Evolutionary conservation across 2,329 filamentous ascomycete species (phyloP), one percentile per base, ranked within the genome.

Genomic region (Elsinoe batatas): DNA sequence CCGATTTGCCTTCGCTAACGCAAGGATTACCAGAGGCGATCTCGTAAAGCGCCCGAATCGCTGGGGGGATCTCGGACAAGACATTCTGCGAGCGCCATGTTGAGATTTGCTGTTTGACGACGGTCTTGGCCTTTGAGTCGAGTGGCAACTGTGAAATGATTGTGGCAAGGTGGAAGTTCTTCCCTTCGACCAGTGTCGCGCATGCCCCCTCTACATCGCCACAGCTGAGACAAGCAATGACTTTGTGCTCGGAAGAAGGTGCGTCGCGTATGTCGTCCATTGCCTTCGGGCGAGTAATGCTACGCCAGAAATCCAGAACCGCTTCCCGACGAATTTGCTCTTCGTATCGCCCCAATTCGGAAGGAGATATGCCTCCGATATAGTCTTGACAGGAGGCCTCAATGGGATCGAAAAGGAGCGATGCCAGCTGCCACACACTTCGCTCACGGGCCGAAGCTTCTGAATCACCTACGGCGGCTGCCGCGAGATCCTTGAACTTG

Each of bases 11-110:
- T 61, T 90, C 81, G 58, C 88, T 91, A 26, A 84, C 80, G 60
- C 88, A 85, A n/a, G 88, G 84, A 61, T 96, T 93, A 36, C 94
- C 93, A 30, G 88, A 82, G 10, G 96, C 76, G 26, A 98, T 78
- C 68, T 95, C 89, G 67, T 96, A 98, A 33, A 98, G 76, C 7
- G 91, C 85, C 55, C 93, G 85, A 43, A 95, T 81, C 1, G 88
- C 78, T 61, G 93, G 85, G 13, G 81, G 83, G 70, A 98, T 90
- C 68, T 98, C 94, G 1, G 89, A 88, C 15, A 95, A 79, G 46
- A 91, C 82, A 65, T 90, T 88, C 35, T 88, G 82, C 26, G 87
- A 80, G 35, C 84, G 82, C 93, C 93, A 98, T 51, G 86, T 83
- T 58, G 84, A 81, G 53, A 98, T 78, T 68, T 98, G 93, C 56